Percentiles rank a stretch among this genome's conserved stretches.
Conservation (phyloP, 768 basidiomycete genomes). For the Mycena chlorophos region DNA sequence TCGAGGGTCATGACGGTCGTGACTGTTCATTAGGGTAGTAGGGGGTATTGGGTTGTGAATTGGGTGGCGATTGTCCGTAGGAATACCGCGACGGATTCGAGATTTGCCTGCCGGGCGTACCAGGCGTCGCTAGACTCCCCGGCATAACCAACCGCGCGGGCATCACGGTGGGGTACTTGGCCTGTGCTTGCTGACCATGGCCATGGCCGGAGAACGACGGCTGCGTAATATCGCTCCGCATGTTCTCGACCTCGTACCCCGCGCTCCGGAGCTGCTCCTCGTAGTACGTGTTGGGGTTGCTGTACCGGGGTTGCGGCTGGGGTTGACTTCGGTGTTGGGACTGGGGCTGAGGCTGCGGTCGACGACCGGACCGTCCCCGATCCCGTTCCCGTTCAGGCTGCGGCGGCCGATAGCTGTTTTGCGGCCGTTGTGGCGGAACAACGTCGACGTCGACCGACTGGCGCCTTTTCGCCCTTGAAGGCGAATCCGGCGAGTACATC, state of each 20-base stretch:
- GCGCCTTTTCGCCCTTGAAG: slow-evolving; percentile 12
- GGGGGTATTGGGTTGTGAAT: no score
- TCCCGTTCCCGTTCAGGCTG: not conserved
- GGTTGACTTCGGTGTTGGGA: no score
- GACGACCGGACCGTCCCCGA: slow-evolving; percentile 2
- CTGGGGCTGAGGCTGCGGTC: slow-evolving; percentile 10
- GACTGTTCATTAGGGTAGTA: no score
- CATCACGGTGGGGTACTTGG: slow-evolving; percentile 20
- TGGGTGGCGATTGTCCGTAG: no score
- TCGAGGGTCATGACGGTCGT: no score
- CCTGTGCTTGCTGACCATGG: not conserved
- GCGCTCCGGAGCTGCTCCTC: slow-evolving; percentile 14
- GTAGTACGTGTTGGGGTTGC: slow-evolving; percentile 3
- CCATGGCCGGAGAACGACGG: slow-evolving; percentile 17
- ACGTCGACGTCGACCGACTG: slow-evolving; percentile 12
- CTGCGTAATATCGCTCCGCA: slow-evolving; percentile 20
- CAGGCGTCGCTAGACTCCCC: not conserved
- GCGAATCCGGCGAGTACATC: slow-evolving; percentile 17
- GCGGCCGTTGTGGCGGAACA: slow-evolving; percentile 15
- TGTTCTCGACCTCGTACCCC: slow-evolving; percentile 16
- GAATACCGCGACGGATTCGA: slow-evolving; percentile 12
- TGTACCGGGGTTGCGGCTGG: no score
- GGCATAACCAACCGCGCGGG: slow-evolving; percentile 2
- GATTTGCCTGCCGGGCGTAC: not conserved
- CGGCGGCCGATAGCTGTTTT: slow-evolving; percentile 9